Percentiles rank a stretch among this genome's conserved stretches.
phyloP scores from a whole-genome alignment of 176 grass and related monocot species.

The Aegilops speltoides region DNA sequence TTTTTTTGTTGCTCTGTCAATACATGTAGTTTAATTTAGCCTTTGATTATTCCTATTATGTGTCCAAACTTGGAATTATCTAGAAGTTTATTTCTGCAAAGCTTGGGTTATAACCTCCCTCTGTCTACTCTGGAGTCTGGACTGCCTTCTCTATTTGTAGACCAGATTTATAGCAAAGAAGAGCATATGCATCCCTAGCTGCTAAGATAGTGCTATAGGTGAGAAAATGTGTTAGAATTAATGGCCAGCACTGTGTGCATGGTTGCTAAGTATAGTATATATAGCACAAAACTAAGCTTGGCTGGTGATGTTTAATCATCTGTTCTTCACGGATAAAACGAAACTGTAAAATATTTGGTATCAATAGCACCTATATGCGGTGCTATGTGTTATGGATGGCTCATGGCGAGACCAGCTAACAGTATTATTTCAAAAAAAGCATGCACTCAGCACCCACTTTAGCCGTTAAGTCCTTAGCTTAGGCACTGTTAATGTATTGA shows the following conservation, averaged over 20 bases:
- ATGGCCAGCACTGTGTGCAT: not conserved
- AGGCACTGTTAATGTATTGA: constrained; percentile 18
- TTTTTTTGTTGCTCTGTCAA: constrained; percentile 3
- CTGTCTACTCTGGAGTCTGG: not conserved
- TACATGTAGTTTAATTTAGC: constrained; percentile 1
- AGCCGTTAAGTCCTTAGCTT: not conserved
- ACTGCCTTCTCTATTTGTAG: not conserved
- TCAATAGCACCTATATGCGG: not conserved
- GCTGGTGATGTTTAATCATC: not conserved
- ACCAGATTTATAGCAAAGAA: not conserved
- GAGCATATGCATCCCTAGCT: not conserved
- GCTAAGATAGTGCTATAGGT: not conserved
- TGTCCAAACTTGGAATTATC: not conserved
- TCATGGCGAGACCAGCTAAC: not conserved
- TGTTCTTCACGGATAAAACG: not conserved
- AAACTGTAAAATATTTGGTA: not conserved
- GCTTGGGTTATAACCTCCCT: not conserved
- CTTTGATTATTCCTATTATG: not conserved
- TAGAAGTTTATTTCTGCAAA: not conserved
- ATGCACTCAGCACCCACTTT: not conserved
- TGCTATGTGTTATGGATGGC: not conserved
- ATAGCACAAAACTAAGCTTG: not conserved
- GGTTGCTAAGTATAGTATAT: not conserved
- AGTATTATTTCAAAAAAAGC: not conserved
- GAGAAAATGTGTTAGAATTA: not conserved